Evolutionary conservation across 169 alveolate species (phyloP), one percentile per base, ranked within the genome.

Genomic region (Eimeria maxima): DNA sequence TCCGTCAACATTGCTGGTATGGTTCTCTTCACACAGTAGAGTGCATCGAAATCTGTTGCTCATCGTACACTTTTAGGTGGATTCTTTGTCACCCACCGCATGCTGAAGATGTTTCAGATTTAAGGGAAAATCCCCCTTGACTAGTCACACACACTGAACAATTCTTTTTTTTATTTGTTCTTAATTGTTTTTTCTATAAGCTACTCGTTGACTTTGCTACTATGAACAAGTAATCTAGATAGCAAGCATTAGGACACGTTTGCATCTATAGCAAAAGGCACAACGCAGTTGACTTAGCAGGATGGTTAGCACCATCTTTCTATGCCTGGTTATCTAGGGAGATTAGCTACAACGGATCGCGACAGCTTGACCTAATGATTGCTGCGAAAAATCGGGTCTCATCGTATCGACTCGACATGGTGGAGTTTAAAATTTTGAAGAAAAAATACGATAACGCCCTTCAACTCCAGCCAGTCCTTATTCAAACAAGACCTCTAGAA

Each of bases 81-180:
- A 84, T 99, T 99, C 96, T 96, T 96, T 80, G 98, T 99, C 83
- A 98, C 99, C 42, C 96, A 98, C 90, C 98, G 99, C 96, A 99
- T 99, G 99, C 98, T 99, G 88, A 97, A 97, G 93, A 99, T 99
- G 99, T 99, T 99, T 95, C 97, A 86, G 95, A 94, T 67, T 20
- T 76, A 67, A 87, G 91, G 91, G 91, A 60, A 87, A 13, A 87
- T 2, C 57, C 91, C 71, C 91, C 91, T 53, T 53, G 91, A 55
- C 42, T 55, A 29, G 16, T 50, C 3, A 5, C 71, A 53, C 45
- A 50, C 42, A 27, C 74, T 50, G 91, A 83, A 83, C 73, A 83
- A 83, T 42, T 7, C 16, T 24, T 33, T 53, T 24, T 83, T 83
- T 47, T 55, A 45, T n/a, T 81, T 83, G 91, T 83, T 53, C 53